Conservation (phyloP, 2,329 filamentous ascomycete genomes). For the Pyrenochaeta sp. region DNA sequence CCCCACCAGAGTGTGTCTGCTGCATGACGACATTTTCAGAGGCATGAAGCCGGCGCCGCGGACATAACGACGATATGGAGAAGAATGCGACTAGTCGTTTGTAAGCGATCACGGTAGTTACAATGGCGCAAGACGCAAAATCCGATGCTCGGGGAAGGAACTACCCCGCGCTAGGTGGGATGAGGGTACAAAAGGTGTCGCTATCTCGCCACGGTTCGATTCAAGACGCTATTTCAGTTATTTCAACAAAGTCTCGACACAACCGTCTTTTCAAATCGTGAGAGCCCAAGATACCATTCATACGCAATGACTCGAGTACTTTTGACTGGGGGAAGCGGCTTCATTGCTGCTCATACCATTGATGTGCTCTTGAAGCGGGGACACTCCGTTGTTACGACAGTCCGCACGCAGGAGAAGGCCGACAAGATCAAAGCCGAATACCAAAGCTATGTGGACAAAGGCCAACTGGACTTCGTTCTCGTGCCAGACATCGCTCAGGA, state of each 20-base stretch:
- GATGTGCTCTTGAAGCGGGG: constrained; percentile 65
- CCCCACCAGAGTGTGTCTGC: constrained; percentile 14
- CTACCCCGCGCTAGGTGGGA: constrained; percentile 25
- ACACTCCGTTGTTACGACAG: constrained; percentile 70
- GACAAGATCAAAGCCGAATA: constrained; percentile 66
- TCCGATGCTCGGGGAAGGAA: constrained; percentile 17
- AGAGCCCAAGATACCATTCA: neutral
- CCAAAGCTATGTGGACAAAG: constrained; percentile 58
- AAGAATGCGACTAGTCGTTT: neutral
- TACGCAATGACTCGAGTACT: constrained; percentile 50
- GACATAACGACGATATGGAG: constrained; percentile 14
- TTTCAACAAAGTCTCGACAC: neutral
- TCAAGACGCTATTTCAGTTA: neutral
- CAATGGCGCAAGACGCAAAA: constrained; percentile 14
- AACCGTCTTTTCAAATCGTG: neutral
- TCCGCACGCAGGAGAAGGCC: constrained; percentile 68
- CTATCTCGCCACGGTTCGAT: neutral
- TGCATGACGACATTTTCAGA: constrained; percentile 19
- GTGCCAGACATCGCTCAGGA: constrained; percentile 76
- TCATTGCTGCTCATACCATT: constrained; percentile 72
- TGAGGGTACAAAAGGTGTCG: constrained; percentile 19
- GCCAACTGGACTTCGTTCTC: constrained; percentile 69
- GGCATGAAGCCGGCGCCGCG: constrained; percentile 4
- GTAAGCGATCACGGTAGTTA: constrained; percentile 17
- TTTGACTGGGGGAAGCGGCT: constrained; percentile 65